Evolutionary conservation across 2,329 filamentous ascomycete species (phyloP), one percentile per base, ranked within the genome.

Genomic region (Neonectria sp.): DNA sequence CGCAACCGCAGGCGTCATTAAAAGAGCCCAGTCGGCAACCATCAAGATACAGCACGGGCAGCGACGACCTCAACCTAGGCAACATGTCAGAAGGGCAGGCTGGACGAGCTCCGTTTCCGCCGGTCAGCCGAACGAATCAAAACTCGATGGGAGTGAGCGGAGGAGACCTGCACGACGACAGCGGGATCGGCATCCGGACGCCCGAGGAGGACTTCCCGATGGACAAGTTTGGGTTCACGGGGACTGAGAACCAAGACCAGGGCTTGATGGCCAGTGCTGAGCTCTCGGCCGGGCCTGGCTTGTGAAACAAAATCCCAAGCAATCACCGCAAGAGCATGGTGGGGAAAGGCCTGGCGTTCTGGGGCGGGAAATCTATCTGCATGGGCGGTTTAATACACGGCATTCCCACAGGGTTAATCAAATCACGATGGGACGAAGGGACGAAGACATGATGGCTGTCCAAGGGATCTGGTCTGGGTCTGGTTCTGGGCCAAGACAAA

Each of bases 141-240:
- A 82, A 83, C 68, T 60, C 75, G 2, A 67, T 76, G 68, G 71
- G 63, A 25, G 72, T 71, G 67, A 71, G 84, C 52, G 84, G 86
- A 27, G 75, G 83, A 65, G 85, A 86, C 64, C 81, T 77, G 3
- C 88, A 91, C 68, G 92, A 94, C 71, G 92, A 94, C 71, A 94
- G 92, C 74, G 92, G 91, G 2, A 94, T 94, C 67, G 91, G 91
- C 33, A 91, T 94, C 73, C 83, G 89, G 57, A 91, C 89, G 5
- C 89, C 90, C 1, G 90, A 92, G 60, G 90, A 91, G 61, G 90
- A 92, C 29, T 90, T 89, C 53, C 83, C 86, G 1, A 85, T 89
- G 77, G 87, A 88, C 59, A 91, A 91, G 75, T 91, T 86, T 75
- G 82, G 83, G 11, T 86, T 85, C 65, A 73, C 81, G 13, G 78